Base-by-base conservation (phyloP, 257 asterid genomes). In the Solanum medicagineum region DNA sequence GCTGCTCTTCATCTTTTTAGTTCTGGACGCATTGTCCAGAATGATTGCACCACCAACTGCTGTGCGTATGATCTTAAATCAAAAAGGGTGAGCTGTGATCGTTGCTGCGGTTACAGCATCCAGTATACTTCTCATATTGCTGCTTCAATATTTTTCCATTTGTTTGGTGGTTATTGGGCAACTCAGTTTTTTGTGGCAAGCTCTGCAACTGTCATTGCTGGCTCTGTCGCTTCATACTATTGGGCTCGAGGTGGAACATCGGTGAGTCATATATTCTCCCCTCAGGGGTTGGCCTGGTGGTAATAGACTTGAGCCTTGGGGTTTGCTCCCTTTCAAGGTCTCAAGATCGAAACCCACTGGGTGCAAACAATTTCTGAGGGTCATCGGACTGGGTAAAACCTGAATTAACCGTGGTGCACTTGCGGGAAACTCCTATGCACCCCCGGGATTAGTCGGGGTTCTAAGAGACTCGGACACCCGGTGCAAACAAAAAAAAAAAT, bases 221-320 rank as follows among this genome's bases (percentile, higher is more conserved):
- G 99, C 80, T 95, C 99, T 29, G 98, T 97, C 54, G 98, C 98
- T 90, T 94, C 99, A 3, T 95, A 95, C 84, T 97, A 97, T 83
- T 97, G 99, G 99, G 92, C 99, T 66, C 96, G 95, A 36, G 99
- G 96, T 22, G 97, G 90, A 90, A 84, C 94, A 22, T 92, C 94
- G 89, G 99, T 97, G 87, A 88, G 98, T 77, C 85, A 14, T 86
- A 57, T 42, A 26, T 47, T 7, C 5, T 68, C 17, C 8, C 20
- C 75, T 83, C 55, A 15, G 36, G 36, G 36, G 36, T 32, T 32
- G 36, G 36, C 4, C 36, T 32, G 3, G 36, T 32, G 36, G 36
- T 32, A 32, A 32, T 32, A 32, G 36, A 32, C 36, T 32, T 32
- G 36, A 32, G 36, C 36, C 36, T 32, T 32, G 36, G 36, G 3